Percentiles rank a stretch among this genome's conserved stretches.
Conservation (phyloP, 1,139 yeast species). For the Yamadazyma sp. region DNA sequence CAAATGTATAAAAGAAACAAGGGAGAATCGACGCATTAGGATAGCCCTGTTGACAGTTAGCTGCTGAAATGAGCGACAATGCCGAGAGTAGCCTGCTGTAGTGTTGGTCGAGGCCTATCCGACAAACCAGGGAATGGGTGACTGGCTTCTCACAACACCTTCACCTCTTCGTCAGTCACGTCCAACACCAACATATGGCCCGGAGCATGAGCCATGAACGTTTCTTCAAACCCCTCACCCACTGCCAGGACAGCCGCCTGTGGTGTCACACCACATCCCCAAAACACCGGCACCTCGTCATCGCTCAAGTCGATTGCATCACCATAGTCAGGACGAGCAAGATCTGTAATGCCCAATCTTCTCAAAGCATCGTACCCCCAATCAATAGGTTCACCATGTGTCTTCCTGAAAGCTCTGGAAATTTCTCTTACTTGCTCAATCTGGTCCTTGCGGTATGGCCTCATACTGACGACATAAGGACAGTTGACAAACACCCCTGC, state of each 20-base stretch:
- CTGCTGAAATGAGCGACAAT: too few species aligned
- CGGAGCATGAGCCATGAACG: constrained; percentile 28
- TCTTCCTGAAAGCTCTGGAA: constrained; percentile 22
- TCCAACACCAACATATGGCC: constrained; percentile 33
- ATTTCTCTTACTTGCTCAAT: constrained; percentile 24
- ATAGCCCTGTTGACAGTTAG: too few species aligned
- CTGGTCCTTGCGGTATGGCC: constrained; percentile 27
- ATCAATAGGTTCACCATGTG: constrained; percentile 38
- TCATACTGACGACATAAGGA: constrained; percentile 37
- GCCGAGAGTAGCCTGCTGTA: too few species aligned
- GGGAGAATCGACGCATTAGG: too few species aligned
- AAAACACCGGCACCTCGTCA: constrained; percentile 36
- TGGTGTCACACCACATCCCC: constrained; percentile 43
- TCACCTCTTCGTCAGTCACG: constrained; percentile 17
- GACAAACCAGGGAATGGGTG: too few species aligned
- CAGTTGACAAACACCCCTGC: constrained; percentile 29
- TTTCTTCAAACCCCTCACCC: constrained; percentile 17
- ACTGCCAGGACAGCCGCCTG: constrained; percentile 30
- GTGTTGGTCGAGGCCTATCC: too few species aligned
- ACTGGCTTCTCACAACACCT: not conserved
- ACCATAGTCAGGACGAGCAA: constrained; percentile 9
- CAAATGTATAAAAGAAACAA: too few species aligned
- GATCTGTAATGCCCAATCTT: constrained; percentile 20
- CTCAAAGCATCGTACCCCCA: constrained; percentile 34
- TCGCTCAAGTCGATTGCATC: constrained; percentile 13